Evolutionary conservation across 2,329 filamentous ascomycete genomes (phyloP).

Genomic region (Cadophora malorum): DNA sequence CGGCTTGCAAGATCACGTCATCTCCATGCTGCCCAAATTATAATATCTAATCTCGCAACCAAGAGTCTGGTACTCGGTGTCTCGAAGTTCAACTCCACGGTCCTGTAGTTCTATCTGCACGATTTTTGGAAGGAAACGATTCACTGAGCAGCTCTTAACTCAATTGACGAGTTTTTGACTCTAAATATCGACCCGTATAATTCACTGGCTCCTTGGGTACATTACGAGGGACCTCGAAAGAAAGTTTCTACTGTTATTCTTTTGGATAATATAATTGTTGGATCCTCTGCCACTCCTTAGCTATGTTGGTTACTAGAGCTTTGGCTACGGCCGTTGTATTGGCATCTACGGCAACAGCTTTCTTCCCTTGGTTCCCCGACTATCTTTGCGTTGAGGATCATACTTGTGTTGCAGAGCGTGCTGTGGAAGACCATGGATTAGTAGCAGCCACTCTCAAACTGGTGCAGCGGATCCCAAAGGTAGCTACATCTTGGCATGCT

Average conservation of each 20-base stretch:
- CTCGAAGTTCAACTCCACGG: conserved; percentile 24
- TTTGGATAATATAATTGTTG: conserved; percentile 12
- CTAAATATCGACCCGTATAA: not conserved
- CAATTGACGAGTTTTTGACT: conserved; percentile 11
- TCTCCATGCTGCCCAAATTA: conserved; percentile 30
- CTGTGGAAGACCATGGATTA: conserved; percentile 10
- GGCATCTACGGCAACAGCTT: conserved; percentile 35
- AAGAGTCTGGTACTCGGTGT: conserved; percentile 39
- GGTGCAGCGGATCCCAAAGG: conserved; percentile 29
- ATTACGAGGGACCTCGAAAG: not conserved
- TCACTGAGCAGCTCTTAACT: conserved; percentile 21
- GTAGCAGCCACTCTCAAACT: conserved; percentile 23
- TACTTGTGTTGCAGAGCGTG: conserved; percentile 21
- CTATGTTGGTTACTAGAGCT: conserved; percentile 34
- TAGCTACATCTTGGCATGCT: not conserved
- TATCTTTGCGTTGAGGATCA: conserved; percentile 37
- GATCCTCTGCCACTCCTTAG: conserved; percentile 7
- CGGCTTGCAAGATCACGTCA: conserved; percentile 35
- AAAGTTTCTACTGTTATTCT: not conserved
- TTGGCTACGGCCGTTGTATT: conserved; percentile 30
- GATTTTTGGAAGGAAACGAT: conserved; percentile 11
- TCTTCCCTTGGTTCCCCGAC: conserved; percentile 39
- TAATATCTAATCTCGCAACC: conserved; percentile 37
- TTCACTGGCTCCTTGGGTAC: not conserved
- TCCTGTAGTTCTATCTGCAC: conserved; percentile 11